These are phyloP conservation scores for Volvox carteri DNA, from an alignment of 163 green algal species.

Conservation along the genomic window DNA sequence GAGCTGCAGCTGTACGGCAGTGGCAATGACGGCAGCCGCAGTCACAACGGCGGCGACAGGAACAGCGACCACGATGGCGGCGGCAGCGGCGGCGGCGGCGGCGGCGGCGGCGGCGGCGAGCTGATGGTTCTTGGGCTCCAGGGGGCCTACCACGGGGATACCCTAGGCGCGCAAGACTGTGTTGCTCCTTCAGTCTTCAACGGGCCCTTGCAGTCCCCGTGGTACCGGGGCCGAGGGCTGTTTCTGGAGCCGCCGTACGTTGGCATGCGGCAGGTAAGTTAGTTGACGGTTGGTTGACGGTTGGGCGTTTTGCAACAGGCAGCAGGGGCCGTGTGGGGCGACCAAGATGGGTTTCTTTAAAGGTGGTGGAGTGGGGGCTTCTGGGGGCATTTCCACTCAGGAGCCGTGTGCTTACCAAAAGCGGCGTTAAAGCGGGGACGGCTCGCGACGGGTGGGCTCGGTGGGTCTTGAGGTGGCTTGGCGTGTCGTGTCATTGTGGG, in stretches of 20 bases:
- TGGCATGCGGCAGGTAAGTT: constrained; percentile 68
- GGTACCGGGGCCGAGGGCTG: constrained; percentile 71
- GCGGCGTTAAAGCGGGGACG: too few relatives aligned
- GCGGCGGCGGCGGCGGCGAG: constrained; percentile 23
- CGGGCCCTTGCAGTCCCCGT: constrained; percentile 65
- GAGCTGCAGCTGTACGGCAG: constrained; percentile 59
- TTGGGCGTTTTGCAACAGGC: too few relatives aligned
- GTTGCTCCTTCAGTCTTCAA: constrained; percentile 90
- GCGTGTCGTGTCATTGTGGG: too few relatives aligned
- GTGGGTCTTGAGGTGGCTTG: too few relatives aligned
- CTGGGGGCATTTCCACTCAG: too few relatives aligned
- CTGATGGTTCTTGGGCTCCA: constrained; percentile 88
- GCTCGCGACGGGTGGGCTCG: too few relatives aligned
- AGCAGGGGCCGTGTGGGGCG: too few relatives aligned
- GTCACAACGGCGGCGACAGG: background rate
- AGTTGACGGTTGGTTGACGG: too few relatives aligned
- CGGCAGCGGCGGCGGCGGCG: background rate
- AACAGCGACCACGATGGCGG: constrained; percentile 8
- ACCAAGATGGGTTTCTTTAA: too few relatives aligned
- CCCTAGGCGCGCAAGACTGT: constrained; percentile 95
- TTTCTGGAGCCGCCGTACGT: constrained; percentile 91
- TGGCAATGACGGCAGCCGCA: background rate
- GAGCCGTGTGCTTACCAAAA: too few relatives aligned
- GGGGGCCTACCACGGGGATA: constrained; percentile 97
- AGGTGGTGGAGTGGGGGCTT: too few relatives aligned